These are phyloP conservation scores for Boletus pseudo-olivaceus DNA, from an alignment of 768 basidiomycete genomes.

Conservation along the genomic window DNA sequence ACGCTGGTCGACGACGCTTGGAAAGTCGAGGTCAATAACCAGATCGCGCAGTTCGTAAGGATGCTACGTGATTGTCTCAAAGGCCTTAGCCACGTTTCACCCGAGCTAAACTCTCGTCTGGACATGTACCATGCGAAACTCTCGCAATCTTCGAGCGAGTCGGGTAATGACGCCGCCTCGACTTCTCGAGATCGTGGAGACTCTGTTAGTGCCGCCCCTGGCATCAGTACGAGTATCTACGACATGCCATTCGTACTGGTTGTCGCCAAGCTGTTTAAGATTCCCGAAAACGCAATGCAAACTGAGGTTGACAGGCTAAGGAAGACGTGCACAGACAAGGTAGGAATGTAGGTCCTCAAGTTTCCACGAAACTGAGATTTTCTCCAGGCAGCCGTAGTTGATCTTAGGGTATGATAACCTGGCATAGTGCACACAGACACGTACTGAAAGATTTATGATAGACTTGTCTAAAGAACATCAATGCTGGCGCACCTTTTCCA, in stretches of 20 bases:
- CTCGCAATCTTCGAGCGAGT: constrained; percentile 58
- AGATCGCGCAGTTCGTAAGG: constrained; percentile 85
- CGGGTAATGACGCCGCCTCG: constrained; percentile 64
- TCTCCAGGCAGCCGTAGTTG: constrained; percentile 72
- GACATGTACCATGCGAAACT: constrained; percentile 84
- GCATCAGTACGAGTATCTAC: constrained; percentile 43
- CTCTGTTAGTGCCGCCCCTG: constrained; percentile 39
- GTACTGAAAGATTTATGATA: constrained; percentile 12
- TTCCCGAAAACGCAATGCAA: constrained; percentile 64
- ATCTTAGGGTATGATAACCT: constrained; percentile 65
- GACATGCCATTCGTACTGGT: constrained; percentile 78
- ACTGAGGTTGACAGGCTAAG: constrained; percentile 67
- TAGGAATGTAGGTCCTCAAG: constrained; percentile 15
- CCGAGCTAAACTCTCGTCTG: constrained; percentile 76
- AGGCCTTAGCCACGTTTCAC: constrained; percentile 70
- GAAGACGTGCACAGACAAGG: constrained; percentile 74
- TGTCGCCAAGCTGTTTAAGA: constrained; percentile 70
- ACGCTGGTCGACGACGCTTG: constrained; percentile 80
- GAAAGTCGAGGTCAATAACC: constrained; percentile 91
- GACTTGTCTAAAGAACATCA: constrained; percentile 91
- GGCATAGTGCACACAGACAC: background rate
- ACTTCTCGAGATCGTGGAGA: constrained; percentile 54
- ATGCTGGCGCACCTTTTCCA: constrained; percentile 77
- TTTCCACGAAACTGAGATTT: background rate
- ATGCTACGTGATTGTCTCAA: constrained; percentile 79